Evolutionary conservation across 2,329 filamentous ascomycete species (phyloP), one percentile per base, ranked within the genome.

Genomic region (Botrytis fabae): DNA sequence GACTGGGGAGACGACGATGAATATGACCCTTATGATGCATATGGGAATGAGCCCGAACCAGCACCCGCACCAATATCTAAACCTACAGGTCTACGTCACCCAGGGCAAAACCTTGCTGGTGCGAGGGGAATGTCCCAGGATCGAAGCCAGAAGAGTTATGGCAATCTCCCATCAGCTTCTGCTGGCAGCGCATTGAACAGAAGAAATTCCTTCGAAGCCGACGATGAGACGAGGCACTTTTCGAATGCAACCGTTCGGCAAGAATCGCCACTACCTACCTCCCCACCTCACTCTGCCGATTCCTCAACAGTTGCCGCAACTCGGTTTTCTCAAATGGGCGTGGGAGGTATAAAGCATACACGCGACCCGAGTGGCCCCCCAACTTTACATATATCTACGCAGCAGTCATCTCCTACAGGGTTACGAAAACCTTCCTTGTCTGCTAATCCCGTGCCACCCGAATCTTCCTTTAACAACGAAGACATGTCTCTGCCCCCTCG

Each of bases 1-100:
- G 95, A 97, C 80, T 98, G 95, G 95, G 95, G 94, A 51, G 90
- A 91, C 51, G 88, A 91, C 14, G 87, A 89, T 73, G 87, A 89
- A n/a, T 88, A 90, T 46, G 83, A 90, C 71, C 83, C 85, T 66
- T 72, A 72, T 60, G 62, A 72, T 68, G 70, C 38, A 28, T 68
- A 66, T 32, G 62, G 65, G 40, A 81, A 83, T 51, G 82, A 83
- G 40, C 82, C 84, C 68, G 83, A 85, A 20, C 78, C 83, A 32
- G 72, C 80, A 60, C 57, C 65, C 4, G 64, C 38, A 42, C 38
- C 66, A 8, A 78, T 81, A 1, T 77, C 81, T n/a, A 81, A 81
- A 72, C 81, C 82, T 18, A 83, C 83, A 25, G 83, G 83, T 35
- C 76, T 84, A 68, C 82, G 85, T 74, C 85, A 86, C 75, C 79